Percentiles rank a stretch among this genome's conserved stretches.
These are phyloP conservation scores for Trypanosoma lewisi DNA, from an alignment of 208 protist species.

Conservation along the genomic window DNA sequence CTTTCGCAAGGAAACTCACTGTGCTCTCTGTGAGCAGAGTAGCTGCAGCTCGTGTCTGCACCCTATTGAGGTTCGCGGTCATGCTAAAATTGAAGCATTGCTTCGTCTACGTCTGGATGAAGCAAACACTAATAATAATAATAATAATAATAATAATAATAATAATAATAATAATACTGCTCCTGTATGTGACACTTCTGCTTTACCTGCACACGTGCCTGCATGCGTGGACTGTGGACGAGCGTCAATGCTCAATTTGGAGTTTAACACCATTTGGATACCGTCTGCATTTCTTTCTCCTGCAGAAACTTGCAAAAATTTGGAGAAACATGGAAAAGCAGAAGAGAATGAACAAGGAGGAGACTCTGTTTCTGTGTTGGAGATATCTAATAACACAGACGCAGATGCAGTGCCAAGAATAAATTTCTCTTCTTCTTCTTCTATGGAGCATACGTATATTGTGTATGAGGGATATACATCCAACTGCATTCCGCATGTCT, in stretches of 20 bases:
- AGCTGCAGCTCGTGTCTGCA: constrained; percentile 63
- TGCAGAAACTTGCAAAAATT: neutral
- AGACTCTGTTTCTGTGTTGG: neutral
- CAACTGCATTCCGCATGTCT: constrained; percentile 63
- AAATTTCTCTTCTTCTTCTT: neutral
- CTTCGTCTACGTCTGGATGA: constrained; percentile 3
- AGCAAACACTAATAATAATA: neutral
- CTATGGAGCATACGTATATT: constrained; percentile 5
- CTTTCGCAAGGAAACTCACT: constrained; percentile 60
- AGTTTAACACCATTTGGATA: constrained; percentile 63
- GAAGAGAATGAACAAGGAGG: neutral
- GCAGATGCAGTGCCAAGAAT: neutral
- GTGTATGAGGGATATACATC: constrained; percentile 79
- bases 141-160: neutral
- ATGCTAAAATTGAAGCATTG: constrained; percentile 33
- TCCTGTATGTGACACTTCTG: constrained; percentile 25
- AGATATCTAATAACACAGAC: neutral
- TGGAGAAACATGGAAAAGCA: neutral
- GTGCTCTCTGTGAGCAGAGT: constrained; percentile 60
- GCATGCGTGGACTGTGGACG: constrained; percentile 73
- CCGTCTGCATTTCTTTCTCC: constrained; percentile 44
- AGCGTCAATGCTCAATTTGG: constrained; percentile 39
- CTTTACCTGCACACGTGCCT: constrained; percentile 35
- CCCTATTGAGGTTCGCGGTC: constrained; percentile 39
- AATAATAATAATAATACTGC: neutral